These are phyloP conservation scores for Penicillium paxilli DNA, from an alignment of 495 filamentous ascomycete genomes.

Conservation along the genomic window DNA sequence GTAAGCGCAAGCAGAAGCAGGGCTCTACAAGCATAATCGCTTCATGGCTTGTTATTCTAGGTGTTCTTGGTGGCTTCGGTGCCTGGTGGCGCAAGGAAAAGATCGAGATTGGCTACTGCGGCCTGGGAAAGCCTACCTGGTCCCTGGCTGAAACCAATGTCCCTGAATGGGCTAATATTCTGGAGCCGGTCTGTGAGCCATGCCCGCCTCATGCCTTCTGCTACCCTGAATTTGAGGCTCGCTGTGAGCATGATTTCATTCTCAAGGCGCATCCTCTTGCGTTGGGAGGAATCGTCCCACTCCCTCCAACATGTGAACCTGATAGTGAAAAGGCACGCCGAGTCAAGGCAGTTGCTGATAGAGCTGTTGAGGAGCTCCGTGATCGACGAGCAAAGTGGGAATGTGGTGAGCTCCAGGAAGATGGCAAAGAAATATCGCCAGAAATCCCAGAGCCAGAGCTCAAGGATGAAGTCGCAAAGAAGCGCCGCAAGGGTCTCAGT, in stretches of 20 bases:
- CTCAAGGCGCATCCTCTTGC: constrained; percentile 82
- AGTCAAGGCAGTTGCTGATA: constrained; percentile 83
- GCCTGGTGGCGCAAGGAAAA: constrained; percentile 93
- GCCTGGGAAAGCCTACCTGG: constrained; percentile 68
- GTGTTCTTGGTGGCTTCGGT: constrained; percentile 68
- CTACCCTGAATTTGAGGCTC: constrained; percentile 70
- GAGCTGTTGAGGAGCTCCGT: constrained; percentile 82
- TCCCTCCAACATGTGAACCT: constrained; percentile 91
- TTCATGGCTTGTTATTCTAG: constrained; percentile 64
- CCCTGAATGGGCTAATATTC: constrained; percentile 64
- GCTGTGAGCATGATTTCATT: constrained; percentile 85
- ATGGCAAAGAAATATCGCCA: constrained; percentile 58
- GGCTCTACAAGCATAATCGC: constrained; percentile 46
- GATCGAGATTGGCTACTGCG: constrained; percentile 91
- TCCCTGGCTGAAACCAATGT: constrained; percentile 53
- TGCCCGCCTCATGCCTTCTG: constrained; percentile 92
- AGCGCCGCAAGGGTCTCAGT: constrained; percentile 74
- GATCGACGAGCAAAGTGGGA: constrained; percentile 86
- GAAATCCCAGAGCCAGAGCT: constrained; percentile 74
- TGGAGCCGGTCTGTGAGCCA: constrained; percentile 84
- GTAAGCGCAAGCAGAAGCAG: constrained; percentile 34
- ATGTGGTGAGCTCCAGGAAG: constrained; percentile 73
- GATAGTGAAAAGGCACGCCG: constrained; percentile 89
- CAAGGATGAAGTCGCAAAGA: constrained; percentile 70
- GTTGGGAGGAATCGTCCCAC: constrained; percentile 74